These are phyloP conservation scores for Alternaria novae-zelandiae DNA, from an alignment of 2,329 filamentous ascomycete species.

Conservation along the genomic window DNA sequence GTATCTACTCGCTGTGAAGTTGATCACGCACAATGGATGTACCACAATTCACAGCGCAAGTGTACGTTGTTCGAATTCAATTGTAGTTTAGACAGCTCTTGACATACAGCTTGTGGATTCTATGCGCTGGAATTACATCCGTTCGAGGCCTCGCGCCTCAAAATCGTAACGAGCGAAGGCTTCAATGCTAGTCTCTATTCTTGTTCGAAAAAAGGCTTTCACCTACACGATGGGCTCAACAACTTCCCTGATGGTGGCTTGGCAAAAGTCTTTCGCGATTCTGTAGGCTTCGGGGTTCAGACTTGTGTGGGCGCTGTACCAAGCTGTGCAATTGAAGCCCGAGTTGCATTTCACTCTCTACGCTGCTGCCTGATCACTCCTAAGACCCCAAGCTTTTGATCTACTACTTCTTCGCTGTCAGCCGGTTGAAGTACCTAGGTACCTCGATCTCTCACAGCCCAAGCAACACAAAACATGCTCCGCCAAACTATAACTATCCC, in stretches of 20 bases:
- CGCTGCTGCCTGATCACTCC: neutral
- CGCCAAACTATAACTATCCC: no score
- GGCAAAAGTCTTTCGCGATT: neutral
- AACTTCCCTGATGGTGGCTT: neutral
- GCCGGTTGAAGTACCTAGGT: no score
- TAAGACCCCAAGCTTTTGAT: no score
- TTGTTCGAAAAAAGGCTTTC: neutral
- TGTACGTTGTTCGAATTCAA: neutral
- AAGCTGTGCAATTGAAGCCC: neutral
- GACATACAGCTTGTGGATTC: neutral
- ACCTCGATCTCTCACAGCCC: no score
- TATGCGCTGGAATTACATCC: neutral
- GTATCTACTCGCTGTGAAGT: neutral
- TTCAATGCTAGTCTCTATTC: neutral
- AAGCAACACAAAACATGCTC: no score
- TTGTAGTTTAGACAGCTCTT: neutral
- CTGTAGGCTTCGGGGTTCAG: neutral
- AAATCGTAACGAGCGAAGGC: neutral
- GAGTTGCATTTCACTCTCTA: rapidly evolving
- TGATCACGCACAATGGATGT: neutral
- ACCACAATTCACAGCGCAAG: neutral
- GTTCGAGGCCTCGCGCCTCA: neutral
- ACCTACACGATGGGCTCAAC: neutral
- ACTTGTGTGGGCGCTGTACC: no score
- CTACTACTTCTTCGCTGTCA: neutral